These are phyloP conservation scores for Daucus carota DNA, from an alignment of 129 eudicot genomes.

Conservation along the genomic window DNA sequence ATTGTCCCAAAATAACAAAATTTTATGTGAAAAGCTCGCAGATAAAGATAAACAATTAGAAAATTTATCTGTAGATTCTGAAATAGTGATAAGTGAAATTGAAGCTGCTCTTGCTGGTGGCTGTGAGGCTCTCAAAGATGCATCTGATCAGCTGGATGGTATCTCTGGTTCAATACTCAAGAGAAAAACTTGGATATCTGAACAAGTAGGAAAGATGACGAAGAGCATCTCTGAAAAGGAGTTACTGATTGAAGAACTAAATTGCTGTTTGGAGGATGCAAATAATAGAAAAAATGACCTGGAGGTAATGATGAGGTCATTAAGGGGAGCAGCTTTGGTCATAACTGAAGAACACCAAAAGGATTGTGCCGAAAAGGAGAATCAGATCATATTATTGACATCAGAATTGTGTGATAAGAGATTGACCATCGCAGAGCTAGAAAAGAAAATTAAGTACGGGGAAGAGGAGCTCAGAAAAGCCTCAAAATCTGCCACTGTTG, in stretches of 20 bases:
- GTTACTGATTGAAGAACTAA: conserved; percentile 55
- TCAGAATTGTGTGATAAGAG: conserved; percentile 41
- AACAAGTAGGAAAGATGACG: conserved; percentile 56
- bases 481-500: conserved; percentile 62
- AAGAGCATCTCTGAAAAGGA: conserved; percentile 62
- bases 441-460: conserved; percentile 27
- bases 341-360: conserved; percentile 83
- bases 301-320: conserved; percentile 79
- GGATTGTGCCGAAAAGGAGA: conserved; percentile 63
- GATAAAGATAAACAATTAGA: conserved; percentile 45
- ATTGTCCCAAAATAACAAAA: conserved; percentile 35
- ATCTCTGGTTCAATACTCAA: conserved; percentile 36
- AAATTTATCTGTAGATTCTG: conserved; percentile 34
- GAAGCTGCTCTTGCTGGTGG: conserved; percentile 59
- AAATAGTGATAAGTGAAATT: conserved; percentile 47
- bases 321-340: conserved; percentile 79
- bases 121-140: conserved; percentile 55
- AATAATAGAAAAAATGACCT: conserved; percentile 45
- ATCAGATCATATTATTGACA: conserved; percentile 34
- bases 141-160: conserved; percentile 38
- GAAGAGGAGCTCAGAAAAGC: conserved; percentile 34
- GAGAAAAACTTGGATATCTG: conserved; percentile 38
- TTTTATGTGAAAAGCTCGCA: conserved; percentile 29
- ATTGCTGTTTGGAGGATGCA: conserved; percentile 54
- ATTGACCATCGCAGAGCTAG: conserved; percentile 26